Conservation (phyloP, 208 protist species). For the Leishmania tropica region DNA sequence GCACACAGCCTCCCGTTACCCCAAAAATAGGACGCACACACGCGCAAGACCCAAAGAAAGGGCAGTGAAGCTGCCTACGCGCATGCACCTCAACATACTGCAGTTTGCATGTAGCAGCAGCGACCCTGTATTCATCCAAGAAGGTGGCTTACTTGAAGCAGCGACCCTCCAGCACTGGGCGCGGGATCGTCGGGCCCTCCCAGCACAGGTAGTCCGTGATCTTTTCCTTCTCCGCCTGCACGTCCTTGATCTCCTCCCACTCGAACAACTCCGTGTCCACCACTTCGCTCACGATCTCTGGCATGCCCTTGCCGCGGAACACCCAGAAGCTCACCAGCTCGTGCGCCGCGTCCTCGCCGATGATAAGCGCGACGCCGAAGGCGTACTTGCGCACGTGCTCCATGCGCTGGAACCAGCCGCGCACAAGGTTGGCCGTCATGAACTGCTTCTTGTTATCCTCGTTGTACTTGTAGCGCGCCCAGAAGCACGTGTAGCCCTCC, state of each 20-base stretch:
- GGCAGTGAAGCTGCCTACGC: too few species aligned
- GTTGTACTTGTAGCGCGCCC: too few species aligned
- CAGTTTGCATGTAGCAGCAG: too few species aligned
- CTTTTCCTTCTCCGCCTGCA: conserved; percentile 67
- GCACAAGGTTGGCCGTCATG: conserved; percentile 86
- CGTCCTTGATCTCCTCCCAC: conserved; percentile 73
- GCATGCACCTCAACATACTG: too few species aligned
- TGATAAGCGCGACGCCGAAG: conserved; percentile 79
- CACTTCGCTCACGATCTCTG: conserved; percentile 72
- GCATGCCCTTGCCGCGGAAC: conserved; percentile 84
- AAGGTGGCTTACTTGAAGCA: conserved; percentile 82
- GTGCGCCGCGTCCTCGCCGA: conserved; percentile 75
- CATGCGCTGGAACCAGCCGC: conserved; percentile 89
- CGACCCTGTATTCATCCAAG: too few species aligned
- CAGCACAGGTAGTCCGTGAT: conserved; percentile 86
- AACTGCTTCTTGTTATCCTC: conserved; percentile 83
- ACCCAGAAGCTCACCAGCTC: conserved; percentile 79
- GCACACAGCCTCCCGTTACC: too few species aligned
- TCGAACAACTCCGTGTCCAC: conserved; percentile 82
- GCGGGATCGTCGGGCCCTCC: conserved; percentile 78
- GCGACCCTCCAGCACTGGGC: conserved; percentile 76
- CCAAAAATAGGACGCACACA: too few species aligned
- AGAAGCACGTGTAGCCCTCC: too few species aligned
- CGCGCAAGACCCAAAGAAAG: too few species aligned
- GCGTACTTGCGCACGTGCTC: conserved; percentile 85